Conservation (phyloP, 2,329 filamentous ascomycete species). For the Ophioceras dolichostomum region DNA sequence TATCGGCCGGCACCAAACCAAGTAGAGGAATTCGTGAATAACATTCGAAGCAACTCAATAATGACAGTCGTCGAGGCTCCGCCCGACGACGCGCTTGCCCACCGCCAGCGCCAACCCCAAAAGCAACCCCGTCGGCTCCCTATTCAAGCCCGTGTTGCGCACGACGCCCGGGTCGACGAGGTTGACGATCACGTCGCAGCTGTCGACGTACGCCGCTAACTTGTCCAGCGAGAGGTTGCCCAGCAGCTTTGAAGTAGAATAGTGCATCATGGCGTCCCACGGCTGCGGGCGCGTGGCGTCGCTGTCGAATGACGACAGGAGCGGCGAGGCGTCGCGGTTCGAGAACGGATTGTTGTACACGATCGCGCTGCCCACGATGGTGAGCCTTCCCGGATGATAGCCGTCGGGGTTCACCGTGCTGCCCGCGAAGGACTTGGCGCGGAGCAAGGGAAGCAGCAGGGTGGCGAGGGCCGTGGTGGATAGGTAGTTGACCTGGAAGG, state of each 20-base stretch:
- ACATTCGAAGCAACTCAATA: no score
- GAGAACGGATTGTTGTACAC: slow-evolving; percentile 9
- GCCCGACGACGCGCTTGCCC: no score
- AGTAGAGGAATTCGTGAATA: no score
- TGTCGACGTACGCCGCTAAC: neutral
- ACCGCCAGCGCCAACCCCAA: no score
- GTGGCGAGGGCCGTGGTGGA: slow-evolving; percentile 2
- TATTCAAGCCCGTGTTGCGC: slow-evolving; percentile 3
- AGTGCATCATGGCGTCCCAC: slow-evolving; percentile 3
- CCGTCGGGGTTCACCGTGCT: slow-evolving; percentile 7
- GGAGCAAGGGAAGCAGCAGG: slow-evolving; percentile 3
- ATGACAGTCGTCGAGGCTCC: no score
- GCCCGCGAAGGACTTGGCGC: slow-evolving; percentile 7
- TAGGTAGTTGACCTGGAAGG: slow-evolving; percentile 5
- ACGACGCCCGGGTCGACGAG: slow-evolving; percentile 6
- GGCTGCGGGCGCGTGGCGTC: neutral
- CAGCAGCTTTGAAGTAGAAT: slow-evolving; percentile 5
- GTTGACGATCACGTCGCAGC: slow-evolving; percentile 1
- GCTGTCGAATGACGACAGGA: slow-evolving; percentile 3
- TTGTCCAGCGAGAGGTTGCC: slow-evolving; percentile 3
- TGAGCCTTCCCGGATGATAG: slow-evolving; percentile 7
- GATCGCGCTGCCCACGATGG: slow-evolving; percentile 14
- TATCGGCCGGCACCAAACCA: no score
- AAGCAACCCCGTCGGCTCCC: slow-evolving; percentile 1
- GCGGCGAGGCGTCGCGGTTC: slow-evolving; percentile 1